A percentile compares a stretch with the other conserved stretches of the same genome.
These are phyloP conservation scores for Penicillium maclennaniae DNA, from an alignment of 495 filamentous ascomycete species.

Conservation along the genomic window DNA sequence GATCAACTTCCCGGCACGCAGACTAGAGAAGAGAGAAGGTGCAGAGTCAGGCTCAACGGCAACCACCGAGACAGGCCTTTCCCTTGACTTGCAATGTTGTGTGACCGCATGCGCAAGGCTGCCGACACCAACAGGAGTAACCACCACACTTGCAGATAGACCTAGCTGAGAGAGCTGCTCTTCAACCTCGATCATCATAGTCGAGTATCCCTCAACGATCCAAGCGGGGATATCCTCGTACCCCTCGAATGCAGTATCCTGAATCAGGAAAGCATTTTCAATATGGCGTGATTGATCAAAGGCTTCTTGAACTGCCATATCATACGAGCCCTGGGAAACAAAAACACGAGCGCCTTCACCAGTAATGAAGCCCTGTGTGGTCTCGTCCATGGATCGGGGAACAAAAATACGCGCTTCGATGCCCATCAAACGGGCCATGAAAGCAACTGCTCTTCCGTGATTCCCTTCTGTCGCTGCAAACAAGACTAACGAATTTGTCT, in stretches of 20 bases:
- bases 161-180: constrained; percentile 41
- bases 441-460: constrained; percentile 65
- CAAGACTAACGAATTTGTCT: constrained; percentile 28
- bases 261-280: constrained; percentile 50
- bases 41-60: constrained; percentile 64
- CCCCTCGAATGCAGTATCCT: constrained; percentile 60
- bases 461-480: constrained; percentile 67
- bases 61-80: constrained; percentile 37
- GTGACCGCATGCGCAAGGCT: constrained; percentile 60
- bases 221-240: constrained; percentile 63
- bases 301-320: constrained; percentile 50
- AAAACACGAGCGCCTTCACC: constrained; percentile 54
- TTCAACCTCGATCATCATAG: constrained; percentile 62
- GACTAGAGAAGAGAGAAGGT: constrained; percentile 51
- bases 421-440: constrained; percentile 55
- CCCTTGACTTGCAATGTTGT: constrained; percentile 50
- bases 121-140: constrained; percentile 63
- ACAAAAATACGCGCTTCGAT: constrained; percentile 54
- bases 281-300: constrained; percentile 26
- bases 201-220: constrained; percentile 71
- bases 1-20: constrained; percentile 41
- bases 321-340: constrained; percentile 56
- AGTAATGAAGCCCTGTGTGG: constrained; percentile 50
- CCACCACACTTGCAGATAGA: constrained; percentile 33
- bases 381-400: constrained; percentile 46